Conservation (phyloP, 1,284 basidiomycete species). For the Gymnopus androsaceus region DNA sequence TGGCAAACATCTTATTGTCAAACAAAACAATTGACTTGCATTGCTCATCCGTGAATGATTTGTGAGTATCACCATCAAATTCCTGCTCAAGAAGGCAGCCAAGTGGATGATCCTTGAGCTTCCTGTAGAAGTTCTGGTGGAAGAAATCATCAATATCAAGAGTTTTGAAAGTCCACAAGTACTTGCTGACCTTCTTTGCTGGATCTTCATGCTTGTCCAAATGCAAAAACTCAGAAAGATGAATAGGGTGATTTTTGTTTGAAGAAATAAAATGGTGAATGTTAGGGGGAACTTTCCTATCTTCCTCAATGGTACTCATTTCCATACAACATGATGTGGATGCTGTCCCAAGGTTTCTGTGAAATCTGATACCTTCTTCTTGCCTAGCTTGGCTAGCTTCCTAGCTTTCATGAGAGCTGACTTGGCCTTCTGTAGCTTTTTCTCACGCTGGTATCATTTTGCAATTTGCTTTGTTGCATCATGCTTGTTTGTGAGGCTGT, state of each 20-base stretch:
- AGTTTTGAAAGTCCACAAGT: not conserved
- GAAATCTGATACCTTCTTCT: not conserved
- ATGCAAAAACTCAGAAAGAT: too few species aligned
- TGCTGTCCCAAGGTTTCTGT: too few species aligned
- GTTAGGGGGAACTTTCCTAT: too few species aligned
- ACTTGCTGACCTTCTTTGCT: conserved; percentile 22
- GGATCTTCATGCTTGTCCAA: too few species aligned
- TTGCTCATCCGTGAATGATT: conserved; percentile 26
- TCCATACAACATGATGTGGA: not conserved
- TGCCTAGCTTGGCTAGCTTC: too few species aligned
- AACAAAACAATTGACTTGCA: conserved; percentile 19
- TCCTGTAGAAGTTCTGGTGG: conserved; percentile 26
- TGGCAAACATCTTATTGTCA: not conserved
- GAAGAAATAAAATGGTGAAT: too few species aligned
- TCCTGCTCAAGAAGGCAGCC: conserved; percentile 20
- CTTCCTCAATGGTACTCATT: too few species aligned
- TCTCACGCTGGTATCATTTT: too few species aligned
- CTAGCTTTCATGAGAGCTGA: too few species aligned
- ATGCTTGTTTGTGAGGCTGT: conserved; percentile 30
- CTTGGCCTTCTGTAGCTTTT: too few species aligned
- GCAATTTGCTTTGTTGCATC: conserved; percentile 25
- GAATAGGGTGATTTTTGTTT: too few species aligned
- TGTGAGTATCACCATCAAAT: conserved; percentile 29
- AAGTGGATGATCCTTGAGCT: conserved; percentile 33
- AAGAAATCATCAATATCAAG: conserved; percentile 14